Percentiles rank a stretch among this genome's conserved stretches.
phyloP scores from a whole-genome alignment of 164 flowering plant genomes.

The Cinnamomum chago region DNA sequence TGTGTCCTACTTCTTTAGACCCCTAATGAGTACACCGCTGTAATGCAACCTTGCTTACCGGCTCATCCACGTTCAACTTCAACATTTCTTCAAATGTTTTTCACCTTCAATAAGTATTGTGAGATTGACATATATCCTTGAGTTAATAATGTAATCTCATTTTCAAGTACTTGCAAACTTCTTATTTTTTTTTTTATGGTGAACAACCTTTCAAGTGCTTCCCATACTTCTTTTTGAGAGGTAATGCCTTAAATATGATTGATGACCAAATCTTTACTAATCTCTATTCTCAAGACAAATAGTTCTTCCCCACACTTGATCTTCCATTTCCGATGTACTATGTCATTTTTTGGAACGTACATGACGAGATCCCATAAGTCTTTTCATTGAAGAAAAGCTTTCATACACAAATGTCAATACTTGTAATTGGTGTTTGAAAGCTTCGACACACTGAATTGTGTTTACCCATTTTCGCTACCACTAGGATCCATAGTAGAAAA shows the following conservation, averaged over 20 bases:
- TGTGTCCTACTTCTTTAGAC: background rate
- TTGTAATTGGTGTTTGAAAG: background rate
- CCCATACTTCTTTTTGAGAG: constrained; percentile 2
- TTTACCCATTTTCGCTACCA: background rate
- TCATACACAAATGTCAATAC: background rate
- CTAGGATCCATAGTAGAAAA: background rate
- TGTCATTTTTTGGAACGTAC: background rate
- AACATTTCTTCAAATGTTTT: background rate
- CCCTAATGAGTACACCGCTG: background rate
- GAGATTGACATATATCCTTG: background rate
- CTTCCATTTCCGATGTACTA: background rate
- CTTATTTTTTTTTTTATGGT: background rate
- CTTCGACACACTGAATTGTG: background rate
- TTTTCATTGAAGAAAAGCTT: constrained; percentile 1
- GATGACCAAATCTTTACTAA: background rate
- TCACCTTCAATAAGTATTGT: background rate
- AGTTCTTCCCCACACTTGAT: background rate
- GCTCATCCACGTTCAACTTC: background rate
- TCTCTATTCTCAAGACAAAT: constrained; percentile 3
- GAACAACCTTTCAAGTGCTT: constrained; percentile 3
- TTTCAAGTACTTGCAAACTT: background rate
- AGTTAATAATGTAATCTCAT: constrained; percentile 1
- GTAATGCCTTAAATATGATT: background rate
- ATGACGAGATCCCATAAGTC: constrained; percentile 1
- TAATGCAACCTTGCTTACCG: background rate